Percentiles rank a stretch among this genome's conserved stretches.
These are phyloP conservation scores for Caloboletus firmus DNA, from an alignment of 1,284 basidiomycete genomes.

Conservation along the genomic window DNA sequence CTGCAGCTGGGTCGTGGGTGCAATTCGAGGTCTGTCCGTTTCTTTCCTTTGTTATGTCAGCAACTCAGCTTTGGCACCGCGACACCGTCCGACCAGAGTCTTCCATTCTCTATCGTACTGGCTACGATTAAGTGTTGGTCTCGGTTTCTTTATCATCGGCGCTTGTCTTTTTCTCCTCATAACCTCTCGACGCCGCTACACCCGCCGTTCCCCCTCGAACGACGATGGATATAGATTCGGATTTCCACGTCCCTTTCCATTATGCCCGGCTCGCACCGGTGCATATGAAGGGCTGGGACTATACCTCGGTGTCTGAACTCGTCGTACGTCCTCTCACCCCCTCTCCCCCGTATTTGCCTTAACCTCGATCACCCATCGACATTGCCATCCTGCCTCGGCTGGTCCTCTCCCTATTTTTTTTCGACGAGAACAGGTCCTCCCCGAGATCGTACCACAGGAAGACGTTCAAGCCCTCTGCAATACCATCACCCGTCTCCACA, in stretches of 20 bases:
- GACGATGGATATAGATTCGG: constrained; percentile 22
- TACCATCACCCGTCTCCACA: constrained; percentile 15
- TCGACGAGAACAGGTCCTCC: constrained; percentile 25
- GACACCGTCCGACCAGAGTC: too few relatives aligned
- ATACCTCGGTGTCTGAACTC: constrained; percentile 27
- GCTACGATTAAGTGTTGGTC: background rate
- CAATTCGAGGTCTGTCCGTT: constrained; percentile 15
- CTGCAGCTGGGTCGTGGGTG: too few relatives aligned
- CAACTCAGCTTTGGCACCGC: background rate
- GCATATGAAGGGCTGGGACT: constrained; percentile 31
- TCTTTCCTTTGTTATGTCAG: constrained; percentile 9
- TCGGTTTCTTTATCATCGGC: constrained; percentile 1
- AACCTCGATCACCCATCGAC: constrained; percentile 13
- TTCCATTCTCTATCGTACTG: background rate
- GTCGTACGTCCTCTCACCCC: constrained; percentile 19
- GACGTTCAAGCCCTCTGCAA: constrained; percentile 26
- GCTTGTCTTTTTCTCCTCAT: background rate
- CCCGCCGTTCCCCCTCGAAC: background rate
- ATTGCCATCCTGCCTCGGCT: background rate
- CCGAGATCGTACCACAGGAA: constrained; percentile 22
- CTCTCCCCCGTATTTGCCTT: background rate
- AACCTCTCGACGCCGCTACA: background rate
- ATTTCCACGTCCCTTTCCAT: constrained; percentile 33
- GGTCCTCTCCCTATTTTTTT: background rate
- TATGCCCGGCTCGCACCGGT: constrained; percentile 29